These are phyloP conservation scores for Teratosphaeria zuluensis DNA, from an alignment of 2,329 filamentous ascomycete species.

Conservation along the genomic window DNA sequence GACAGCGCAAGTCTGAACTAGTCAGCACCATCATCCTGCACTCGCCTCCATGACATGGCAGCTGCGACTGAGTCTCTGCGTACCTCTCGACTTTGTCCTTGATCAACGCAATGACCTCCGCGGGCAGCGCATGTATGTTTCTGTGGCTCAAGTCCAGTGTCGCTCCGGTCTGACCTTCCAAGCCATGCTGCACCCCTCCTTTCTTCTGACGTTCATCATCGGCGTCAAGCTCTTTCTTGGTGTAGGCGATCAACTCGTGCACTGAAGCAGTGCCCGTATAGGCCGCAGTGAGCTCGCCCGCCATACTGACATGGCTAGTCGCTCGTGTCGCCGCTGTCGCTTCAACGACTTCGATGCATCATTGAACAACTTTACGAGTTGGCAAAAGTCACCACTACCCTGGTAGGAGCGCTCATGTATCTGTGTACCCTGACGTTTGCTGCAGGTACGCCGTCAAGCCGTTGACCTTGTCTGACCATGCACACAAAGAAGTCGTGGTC, in stretches of 20 bases:
- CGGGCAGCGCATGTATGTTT: constrained; percentile 60
- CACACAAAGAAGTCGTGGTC: not conserved
- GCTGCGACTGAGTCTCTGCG: not conserved
- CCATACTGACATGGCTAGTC: constrained; percentile 20
- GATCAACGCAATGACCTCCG: constrained; percentile 66
- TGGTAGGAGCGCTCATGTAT: not conserved
- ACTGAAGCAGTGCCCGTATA: constrained; percentile 12
- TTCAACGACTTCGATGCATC: not conserved
- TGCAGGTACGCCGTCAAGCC: not conserved
- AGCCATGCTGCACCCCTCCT: constrained; percentile 8
- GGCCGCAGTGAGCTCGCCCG: constrained; percentile 10
- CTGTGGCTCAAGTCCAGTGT: constrained; percentile 71
- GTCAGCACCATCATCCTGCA: not conserved
- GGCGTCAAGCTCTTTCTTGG: constrained; percentile 23
- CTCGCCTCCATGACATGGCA: not conserved
- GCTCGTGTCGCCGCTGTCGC: not conserved
- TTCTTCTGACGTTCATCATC: constrained; percentile 25
- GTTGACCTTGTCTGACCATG: not conserved
- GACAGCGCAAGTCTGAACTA: constrained; percentile 60
- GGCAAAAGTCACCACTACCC: not conserved
- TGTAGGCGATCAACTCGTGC: constrained; percentile 20
- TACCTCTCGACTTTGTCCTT: constrained; percentile 65
- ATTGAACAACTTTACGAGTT: not conserved
- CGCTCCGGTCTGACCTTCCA: constrained; percentile 46
- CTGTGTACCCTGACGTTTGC: not conserved